Percentiles rank a stretch among this genome's conserved stretches.
Conservation (phyloP, 2,329 filamentous ascomycete species). For the Rhytidhysteron rufulum region DNA sequence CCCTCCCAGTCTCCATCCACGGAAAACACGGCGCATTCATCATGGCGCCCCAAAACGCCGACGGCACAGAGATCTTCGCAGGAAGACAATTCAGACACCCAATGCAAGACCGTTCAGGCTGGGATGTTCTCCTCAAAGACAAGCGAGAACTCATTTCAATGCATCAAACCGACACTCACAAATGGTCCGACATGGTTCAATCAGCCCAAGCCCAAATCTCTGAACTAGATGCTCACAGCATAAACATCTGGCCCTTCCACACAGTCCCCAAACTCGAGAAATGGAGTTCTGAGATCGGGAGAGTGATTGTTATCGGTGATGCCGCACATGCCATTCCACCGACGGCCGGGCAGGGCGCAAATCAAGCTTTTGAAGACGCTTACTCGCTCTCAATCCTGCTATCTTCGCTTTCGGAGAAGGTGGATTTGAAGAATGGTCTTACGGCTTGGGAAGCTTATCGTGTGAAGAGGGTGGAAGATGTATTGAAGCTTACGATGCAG, state of each 20-base stretch:
- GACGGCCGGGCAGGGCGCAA: conserved; percentile 45
- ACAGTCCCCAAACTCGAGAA: conserved; percentile 44
- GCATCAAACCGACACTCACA: conserved; percentile 29
- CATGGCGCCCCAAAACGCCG: conserved; percentile 46
- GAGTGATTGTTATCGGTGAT: conserved; percentile 46
- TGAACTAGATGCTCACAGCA: conserved; percentile 20
- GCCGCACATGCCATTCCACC: conserved; percentile 50
- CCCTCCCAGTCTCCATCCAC: neutral
- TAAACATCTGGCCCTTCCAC: conserved; percentile 52
- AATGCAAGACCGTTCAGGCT: conserved; percentile 40
- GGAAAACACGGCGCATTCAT: conserved; percentile 45
- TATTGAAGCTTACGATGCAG: conserved; percentile 6
- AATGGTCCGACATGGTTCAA: conserved; percentile 35
- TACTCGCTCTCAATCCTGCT: conserved; percentile 43
- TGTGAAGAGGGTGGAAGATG: conserved; percentile 4
- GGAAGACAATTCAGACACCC: conserved; percentile 42
- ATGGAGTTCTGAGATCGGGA: conserved; percentile 39
- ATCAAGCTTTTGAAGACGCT: conserved; percentile 51
- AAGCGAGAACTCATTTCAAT: conserved; percentile 39
- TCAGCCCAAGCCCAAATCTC: conserved; percentile 34
- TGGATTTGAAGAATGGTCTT: neutral
- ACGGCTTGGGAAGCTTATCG: conserved; percentile 5
- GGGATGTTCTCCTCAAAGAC: conserved; percentile 40
- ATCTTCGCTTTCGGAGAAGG: neutral
- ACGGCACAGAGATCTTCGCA: conserved; percentile 49